Evolutionary conservation across 106 monocot species (phyloP).

Genomic region (Platanthera zijinensis): DNA sequence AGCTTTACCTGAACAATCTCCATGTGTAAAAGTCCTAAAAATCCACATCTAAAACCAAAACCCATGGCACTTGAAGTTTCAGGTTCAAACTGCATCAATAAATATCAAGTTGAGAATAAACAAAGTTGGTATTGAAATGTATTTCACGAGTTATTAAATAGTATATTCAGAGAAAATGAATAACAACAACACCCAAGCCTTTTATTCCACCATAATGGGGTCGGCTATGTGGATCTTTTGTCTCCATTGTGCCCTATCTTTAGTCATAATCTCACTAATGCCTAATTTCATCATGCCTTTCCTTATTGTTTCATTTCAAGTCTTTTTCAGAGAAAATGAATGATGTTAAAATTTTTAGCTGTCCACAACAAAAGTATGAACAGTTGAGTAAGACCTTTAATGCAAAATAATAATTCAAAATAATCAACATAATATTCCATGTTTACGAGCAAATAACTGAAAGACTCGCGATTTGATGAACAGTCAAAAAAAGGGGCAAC

Average conservation of each 20-base stretch:
- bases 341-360: neutral
- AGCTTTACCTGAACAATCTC: slow-evolving; percentile 95
- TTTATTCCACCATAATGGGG: too few species aligned
- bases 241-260: too few species aligned
- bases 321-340: neutral
- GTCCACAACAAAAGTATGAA: neutral
- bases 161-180: neutral
- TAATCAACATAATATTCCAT: too few species aligned
- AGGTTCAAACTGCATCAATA: slow-evolving; percentile 74
- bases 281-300: too few species aligned
- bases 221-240: too few species aligned
- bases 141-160: neutral
- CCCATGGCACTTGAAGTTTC: slow-evolving; percentile 98
- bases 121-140: neutral
- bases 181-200: too few species aligned
- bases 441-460: too few species aligned
- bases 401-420: neutral
- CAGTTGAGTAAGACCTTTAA: neutral
- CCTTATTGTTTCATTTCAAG: too few species aligned
- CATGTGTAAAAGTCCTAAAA: slow-evolving; percentile 95
- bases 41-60: slow-evolving; percentile 98
- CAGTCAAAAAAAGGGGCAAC: too few species aligned
- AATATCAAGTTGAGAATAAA: neutral
- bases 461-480: too few species aligned
- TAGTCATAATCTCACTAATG: too few species aligned